phyloP scores from a whole-genome alignment of 2,329 filamentous ascomycete species.

The Escovopsis sp. region DNA sequence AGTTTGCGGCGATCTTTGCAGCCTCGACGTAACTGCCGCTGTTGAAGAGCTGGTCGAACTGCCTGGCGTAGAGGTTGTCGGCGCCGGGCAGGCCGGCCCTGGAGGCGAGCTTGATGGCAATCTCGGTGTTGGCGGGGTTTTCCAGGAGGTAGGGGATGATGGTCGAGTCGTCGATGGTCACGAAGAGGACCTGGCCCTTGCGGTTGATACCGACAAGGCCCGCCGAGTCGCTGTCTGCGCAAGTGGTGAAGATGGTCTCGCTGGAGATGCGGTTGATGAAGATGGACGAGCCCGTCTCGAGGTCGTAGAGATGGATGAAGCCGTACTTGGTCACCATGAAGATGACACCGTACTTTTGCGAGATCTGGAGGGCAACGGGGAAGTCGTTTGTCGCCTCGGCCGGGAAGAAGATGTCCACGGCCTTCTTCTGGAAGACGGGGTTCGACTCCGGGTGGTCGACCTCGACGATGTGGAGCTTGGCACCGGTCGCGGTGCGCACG shows the following conservation, averaged over 20 bases:
- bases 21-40: slow-evolving; percentile 74
- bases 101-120: slow-evolving; percentile 93
- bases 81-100: slow-evolving; percentile 87
- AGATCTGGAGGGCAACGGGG: slow-evolving; percentile 94
- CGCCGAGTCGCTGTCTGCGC: slow-evolving; percentile 65
- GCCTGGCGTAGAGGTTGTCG: slow-evolving; percentile 80
- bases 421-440: slow-evolving; percentile 84
- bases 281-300: slow-evolving; percentile 88
- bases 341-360: slow-evolving; percentile 88
- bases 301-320: slow-evolving; percentile 96
- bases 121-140: slow-evolving; percentile 83
- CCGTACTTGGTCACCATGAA: slow-evolving; percentile 98
- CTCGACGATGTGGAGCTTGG: slow-evolving; percentile 95
- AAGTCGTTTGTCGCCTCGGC: slow-evolving; percentile 93
- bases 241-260: slow-evolving; percentile 96
- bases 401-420: slow-evolving; percentile 95
- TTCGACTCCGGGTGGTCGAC: slow-evolving; percentile 88
- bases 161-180: slow-evolving; percentile 81
- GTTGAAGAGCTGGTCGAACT: slow-evolving; percentile 78
- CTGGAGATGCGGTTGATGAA: slow-evolving; percentile 99
- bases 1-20: slow-evolving; percentile 92
- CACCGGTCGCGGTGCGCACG: slow-evolving; percentile 74
- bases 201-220: slow-evolving; percentile 93
- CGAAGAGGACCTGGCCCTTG: slow-evolving; percentile 90
- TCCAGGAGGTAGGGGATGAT: slow-evolving; percentile 91